Evolutionary conservation across 192 early-diverging fungal genomes (phyloP).

Genomic region (Geosiphon pyriformis): DNA sequence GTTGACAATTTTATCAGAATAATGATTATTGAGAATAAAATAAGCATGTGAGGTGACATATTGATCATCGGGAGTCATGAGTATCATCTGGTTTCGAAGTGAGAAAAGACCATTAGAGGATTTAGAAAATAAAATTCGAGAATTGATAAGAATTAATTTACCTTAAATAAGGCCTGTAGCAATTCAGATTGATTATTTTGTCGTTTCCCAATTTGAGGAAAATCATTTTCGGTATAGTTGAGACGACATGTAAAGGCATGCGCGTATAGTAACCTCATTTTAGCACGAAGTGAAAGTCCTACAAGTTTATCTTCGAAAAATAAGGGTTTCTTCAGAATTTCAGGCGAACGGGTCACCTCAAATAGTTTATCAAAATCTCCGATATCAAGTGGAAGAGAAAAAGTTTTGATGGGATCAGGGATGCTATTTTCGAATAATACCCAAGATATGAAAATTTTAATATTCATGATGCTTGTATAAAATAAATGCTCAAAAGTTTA

Average conservation of each 20-base stretch:
- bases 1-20: slow-evolving; percentile 17
- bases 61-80: slow-evolving; percentile 29
- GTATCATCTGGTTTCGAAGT: slow-evolving; percentile 25
- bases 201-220: not conserved
- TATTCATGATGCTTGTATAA: not conserved
- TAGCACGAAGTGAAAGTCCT: slow-evolving; percentile 16
- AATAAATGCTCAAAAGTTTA: not conserved
- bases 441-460: no score
- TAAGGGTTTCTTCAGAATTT: not conserved
- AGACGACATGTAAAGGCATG: slow-evolving; percentile 16
- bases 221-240: slow-evolving; percentile 2
- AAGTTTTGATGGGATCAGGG: not conserved
- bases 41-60: slow-evolving; percentile 25
- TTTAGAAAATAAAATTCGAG: not conserved
- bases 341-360: not conserved
- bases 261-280: slow-evolving; percentile 10
- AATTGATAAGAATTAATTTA: not conserved
- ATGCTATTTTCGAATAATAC: not conserved
- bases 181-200: slow-evolving; percentile 7
- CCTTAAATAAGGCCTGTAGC: slow-evolving; percentile 27
- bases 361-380: slow-evolving; percentile 4
- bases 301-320: slow-evolving; percentile 25
- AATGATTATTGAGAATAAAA: slow-evolving; percentile 20
- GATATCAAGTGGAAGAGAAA: slow-evolving; percentile 17
- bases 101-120: not conserved